Percentiles rank a stretch among this genome's conserved stretches.
phyloP scores from a whole-genome alignment of 23 red algal genomes.

The Gracilaria caudata region DNA sequence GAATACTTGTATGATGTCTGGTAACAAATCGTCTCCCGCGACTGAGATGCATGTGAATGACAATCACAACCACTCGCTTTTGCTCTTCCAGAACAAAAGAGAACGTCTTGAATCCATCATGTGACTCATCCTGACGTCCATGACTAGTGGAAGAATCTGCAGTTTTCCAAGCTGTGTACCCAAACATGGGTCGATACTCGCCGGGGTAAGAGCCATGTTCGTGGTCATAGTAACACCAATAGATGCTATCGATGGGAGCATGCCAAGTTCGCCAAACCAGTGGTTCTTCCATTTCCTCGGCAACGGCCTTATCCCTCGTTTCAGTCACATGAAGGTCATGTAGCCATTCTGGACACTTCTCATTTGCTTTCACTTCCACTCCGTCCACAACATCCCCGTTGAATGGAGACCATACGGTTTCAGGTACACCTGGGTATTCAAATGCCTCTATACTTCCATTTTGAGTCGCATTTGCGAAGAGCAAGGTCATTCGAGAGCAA shows the following conservation, averaged over 20 bases:
- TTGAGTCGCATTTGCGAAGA: conserved; percentile 14
- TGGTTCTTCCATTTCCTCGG: conserved; percentile 27
- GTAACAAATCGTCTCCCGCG: conserved; percentile 33
- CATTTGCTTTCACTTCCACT: conserved; percentile 31
- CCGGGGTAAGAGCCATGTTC: conserved; percentile 59
- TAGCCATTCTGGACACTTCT: conserved; percentile 46
- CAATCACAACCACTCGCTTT: conserved; percentile 16
- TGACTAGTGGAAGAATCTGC: conserved; percentile 15
- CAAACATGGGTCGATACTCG: conserved; percentile 35
- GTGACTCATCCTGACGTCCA: conserved; percentile 43
- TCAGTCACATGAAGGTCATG: conserved; percentile 58
- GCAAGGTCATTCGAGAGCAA: conserved; percentile 1
- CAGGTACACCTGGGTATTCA: conserved; percentile 11
- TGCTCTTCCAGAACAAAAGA: conserved; percentile 24
- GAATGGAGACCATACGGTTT: neutral
- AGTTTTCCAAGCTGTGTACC: conserved; percentile 72
- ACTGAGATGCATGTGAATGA: conserved; percentile 23
- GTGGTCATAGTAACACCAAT: conserved; percentile 65
- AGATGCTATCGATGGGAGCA: conserved; percentile 45
- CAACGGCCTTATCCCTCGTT: conserved; percentile 10
- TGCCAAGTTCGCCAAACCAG: conserved; percentile 58
- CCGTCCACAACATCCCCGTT: neutral
- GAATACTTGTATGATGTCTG: conserved; percentile 41
- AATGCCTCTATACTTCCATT: conserved; percentile 7
- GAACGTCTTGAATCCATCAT: conserved; percentile 63